Conservation (phyloP, 1,139 yeast genomes). For the Geotrichum klebahnii region DNA sequence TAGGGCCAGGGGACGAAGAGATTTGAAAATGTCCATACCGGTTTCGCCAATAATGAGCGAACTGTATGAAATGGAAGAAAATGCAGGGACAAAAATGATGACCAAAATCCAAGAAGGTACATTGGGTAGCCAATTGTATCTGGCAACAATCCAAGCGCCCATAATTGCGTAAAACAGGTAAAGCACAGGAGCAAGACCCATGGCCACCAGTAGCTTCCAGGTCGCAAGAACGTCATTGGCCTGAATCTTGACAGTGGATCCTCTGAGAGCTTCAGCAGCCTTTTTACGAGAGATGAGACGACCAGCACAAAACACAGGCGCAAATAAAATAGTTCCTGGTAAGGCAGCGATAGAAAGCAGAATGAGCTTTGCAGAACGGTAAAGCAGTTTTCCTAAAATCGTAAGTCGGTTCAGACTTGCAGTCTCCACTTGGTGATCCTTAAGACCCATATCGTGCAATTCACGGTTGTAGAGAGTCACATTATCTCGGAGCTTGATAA, state of each 20-base stretch:
- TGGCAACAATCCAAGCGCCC: conserved; percentile 47
- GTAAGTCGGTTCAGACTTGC: conserved; percentile 50
- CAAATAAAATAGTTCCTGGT: conserved; percentile 79
- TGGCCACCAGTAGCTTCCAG: conserved; percentile 86
- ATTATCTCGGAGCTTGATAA: conserved; percentile 55
- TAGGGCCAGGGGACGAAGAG: conserved; percentile 74
- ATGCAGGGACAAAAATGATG: conserved; percentile 48
- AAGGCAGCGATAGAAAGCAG: conserved; percentile 60
- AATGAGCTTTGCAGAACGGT: conserved; percentile 52
- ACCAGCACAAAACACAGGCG: conserved; percentile 83
- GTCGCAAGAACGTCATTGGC: conserved; percentile 94
- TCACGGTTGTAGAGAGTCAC: conserved; percentile 66
- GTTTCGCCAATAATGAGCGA: conserved; percentile 88
- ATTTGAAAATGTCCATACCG: conserved; percentile 82
- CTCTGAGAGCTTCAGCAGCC: conserved; percentile 77
- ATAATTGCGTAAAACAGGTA: conserved; percentile 74
- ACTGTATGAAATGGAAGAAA: conserved; percentile 75
- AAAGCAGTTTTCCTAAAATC: conserved; percentile 49
- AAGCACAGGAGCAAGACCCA: conserved; percentile 83
- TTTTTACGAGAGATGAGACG: conserved; percentile 66
- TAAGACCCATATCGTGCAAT: conserved; percentile 65
- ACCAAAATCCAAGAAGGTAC: conserved; percentile 40
- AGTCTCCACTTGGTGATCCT: conserved; percentile 84
- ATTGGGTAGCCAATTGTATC: conserved; percentile 25
- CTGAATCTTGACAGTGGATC: conserved; percentile 80